A percentile compares a stretch with the other conserved stretches of the same genome.
These are phyloP conservation scores for Exophiala mesophila DNA, from an alignment of 2,329 filamentous ascomycete genomes.

Conservation along the genomic window DNA sequence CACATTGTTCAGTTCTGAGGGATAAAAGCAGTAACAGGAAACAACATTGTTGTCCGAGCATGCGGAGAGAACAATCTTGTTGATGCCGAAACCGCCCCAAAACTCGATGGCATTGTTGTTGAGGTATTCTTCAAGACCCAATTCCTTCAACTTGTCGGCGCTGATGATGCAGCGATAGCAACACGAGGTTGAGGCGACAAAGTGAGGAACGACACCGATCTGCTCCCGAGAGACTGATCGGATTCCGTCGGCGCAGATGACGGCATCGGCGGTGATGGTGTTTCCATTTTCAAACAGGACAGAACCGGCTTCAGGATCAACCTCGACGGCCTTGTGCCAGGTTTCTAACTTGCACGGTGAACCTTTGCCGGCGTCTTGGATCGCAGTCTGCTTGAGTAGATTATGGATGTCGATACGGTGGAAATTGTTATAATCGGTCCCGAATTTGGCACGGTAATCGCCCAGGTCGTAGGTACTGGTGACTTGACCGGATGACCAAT, in stretches of 20 bases:
- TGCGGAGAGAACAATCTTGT: constrained; percentile 40
- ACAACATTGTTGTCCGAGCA: constrained; percentile 36
- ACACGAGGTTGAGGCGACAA: constrained; percentile 34
- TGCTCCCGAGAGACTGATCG: constrained; percentile 31
- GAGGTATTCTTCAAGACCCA: constrained; percentile 34
- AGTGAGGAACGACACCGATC: constrained; percentile 32
- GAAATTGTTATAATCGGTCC: constrained; percentile 27
- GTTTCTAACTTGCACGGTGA: constrained; percentile 23
- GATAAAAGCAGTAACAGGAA: constrained; percentile 39
- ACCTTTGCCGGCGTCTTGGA: constrained; percentile 22
- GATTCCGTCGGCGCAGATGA: constrained; percentile 40
- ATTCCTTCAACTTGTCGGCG: constrained; percentile 28
- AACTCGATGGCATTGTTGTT: constrained; percentile 31
- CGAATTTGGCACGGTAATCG: constrained; percentile 28
- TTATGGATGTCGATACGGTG: constrained; percentile 41
- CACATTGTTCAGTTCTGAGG: constrained; percentile 21
- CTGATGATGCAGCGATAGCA: constrained; percentile 38
- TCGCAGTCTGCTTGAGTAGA: constrained; percentile 32
- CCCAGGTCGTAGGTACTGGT: constrained; percentile 27
- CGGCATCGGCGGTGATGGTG: constrained; percentile 31
- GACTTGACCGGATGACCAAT: constrained; percentile 29
- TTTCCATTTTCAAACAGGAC: constrained; percentile 31
- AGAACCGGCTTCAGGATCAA: constrained; percentile 25
- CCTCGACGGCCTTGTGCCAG: constrained; percentile 26
- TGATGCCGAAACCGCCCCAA: constrained; percentile 35